Base-by-base conservation (phyloP, 768 basidiomycete genomes). In the Mycena pura region DNA sequence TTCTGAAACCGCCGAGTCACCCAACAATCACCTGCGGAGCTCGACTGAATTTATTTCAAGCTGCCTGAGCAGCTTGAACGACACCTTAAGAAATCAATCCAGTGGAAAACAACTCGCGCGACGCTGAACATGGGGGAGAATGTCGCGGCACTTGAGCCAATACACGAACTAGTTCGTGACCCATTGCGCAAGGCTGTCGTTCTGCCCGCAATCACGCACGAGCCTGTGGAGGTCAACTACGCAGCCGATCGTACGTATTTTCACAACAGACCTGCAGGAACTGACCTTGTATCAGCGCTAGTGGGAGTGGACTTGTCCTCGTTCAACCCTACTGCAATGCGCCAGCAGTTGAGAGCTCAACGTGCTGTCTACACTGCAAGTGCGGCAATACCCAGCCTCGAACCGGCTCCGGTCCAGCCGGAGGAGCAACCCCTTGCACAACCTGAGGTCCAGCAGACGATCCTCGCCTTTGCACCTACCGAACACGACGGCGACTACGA, bases 31-130 rank as follows among this genome's bases (percentile, higher is more conserved):
- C 43, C 44, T 13, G 51, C 55, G 1, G 31, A 38, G 7, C 39
- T 56, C 6, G 55, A 59, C 19, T 29, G 58, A n/a, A 40, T 64
- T 1, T 68, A 62, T 28, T 68, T 62, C 47, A 68, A 67, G 40
- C 45, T 67, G 1, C 66, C 66, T 0, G 56, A 60, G 31, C 66
- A 67, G 21, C 63, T 67, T 25, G 50, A 58, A 40, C 62, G 56
- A 3, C 66, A 67, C 45, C 63, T 61, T 56, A 67, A 67, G 46
- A 60, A 58, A 13, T 41, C 47, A 13, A 19, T 58, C 14, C 57
- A 58, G 38, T 58, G 57, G 48, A 58, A 49, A 47, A 50, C 57
- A 14, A 9, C 57, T 5, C 57, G 48, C 2, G 57, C 57, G n/a
- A 50, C 57, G 15, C 47, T 58, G 28, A 41, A 41, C 10, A 24